These are phyloP conservation scores for Cytospora mali DNA, from an alignment of 2,329 filamentous ascomycete species.

Conservation along the genomic window DNA sequence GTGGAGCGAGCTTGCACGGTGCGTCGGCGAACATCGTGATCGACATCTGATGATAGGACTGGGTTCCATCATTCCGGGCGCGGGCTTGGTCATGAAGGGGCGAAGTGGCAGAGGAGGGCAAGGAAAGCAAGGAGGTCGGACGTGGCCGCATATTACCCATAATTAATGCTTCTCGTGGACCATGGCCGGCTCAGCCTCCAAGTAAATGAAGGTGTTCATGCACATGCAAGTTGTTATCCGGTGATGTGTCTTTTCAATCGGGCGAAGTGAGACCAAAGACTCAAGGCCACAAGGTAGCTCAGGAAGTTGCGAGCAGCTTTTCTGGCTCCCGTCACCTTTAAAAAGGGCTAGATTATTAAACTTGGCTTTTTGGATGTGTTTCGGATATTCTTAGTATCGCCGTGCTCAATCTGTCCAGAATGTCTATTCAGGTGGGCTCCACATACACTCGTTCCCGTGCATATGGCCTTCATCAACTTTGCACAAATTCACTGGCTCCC, in stretches of 20 bases:
- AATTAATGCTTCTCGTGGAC: not conserved
- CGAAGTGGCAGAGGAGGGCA: not conserved
- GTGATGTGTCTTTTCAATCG: not conserved
- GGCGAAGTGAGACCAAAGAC: not conserved
- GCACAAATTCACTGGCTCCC: conserved; percentile 38
- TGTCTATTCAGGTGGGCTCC: conserved; percentile 46
- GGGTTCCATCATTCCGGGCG: no score
- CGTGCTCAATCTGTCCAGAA: conserved; percentile 48
- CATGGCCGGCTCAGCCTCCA: not conserved
- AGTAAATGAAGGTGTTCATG: not conserved
- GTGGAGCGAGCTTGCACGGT: conserved; percentile 21
- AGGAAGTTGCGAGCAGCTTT: not conserved
- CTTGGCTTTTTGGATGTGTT: not conserved
- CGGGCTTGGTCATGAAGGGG: not conserved
- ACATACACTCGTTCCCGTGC: conserved; percentile 43
- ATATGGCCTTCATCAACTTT: conserved; percentile 42
- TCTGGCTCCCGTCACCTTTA: not conserved
- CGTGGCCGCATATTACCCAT: conserved; percentile 19
- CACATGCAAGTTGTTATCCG: not conserved
- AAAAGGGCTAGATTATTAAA: no score
- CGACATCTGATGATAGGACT: not conserved
- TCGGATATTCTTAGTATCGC: conserved; percentile 40
- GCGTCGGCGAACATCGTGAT: conserved; percentile 19
- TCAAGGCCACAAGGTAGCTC: not conserved
- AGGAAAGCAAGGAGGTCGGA: not conserved